A percentile compares a stretch with the other conserved stretches of the same genome.
These are phyloP conservation scores for Hanseniaspora pseudoguilliermondii DNA, from an alignment of 805 yeast genomes.

Conservation along the genomic window DNA sequence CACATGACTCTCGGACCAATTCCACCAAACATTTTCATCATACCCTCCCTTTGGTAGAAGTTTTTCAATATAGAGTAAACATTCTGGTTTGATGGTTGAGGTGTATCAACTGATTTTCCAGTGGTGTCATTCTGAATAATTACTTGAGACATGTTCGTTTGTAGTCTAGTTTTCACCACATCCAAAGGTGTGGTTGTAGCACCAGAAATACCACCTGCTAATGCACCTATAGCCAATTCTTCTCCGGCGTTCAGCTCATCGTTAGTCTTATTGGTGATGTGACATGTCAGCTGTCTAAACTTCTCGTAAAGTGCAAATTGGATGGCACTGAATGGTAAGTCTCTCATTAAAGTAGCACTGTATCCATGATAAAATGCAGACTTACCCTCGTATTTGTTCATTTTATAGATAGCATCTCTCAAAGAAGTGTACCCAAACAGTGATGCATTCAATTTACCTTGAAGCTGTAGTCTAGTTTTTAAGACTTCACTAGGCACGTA, in stretches of 20 bases:
- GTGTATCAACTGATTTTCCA: constrained; percentile 10
- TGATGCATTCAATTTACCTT: constrained; percentile 75
- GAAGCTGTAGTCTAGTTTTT: constrained; percentile 85
- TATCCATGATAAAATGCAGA: constrained; percentile 77
- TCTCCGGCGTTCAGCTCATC: constrained; percentile 21
- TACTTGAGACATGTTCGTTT: constrained; percentile 36
- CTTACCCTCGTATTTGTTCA: constrained; percentile 58
- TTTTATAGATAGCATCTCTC: constrained; percentile 53
- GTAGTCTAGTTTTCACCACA: constrained; percentile 83
- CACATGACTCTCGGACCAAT: constrained; percentile 94
- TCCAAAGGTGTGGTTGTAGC: constrained; percentile 80
- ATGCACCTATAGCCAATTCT: constrained; percentile 48
- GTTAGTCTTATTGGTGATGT: constrained; percentile 23
- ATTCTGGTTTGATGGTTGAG: constrained; percentile 20
- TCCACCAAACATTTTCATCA: constrained; percentile 73
- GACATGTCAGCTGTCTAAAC: constrained; percentile 50
- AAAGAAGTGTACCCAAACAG: constrained; percentile 82
- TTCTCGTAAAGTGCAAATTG: constrained; percentile 93
- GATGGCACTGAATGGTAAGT: constrained; percentile 87
- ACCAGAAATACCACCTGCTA: constrained; percentile 95
- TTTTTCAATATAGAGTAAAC: constrained; percentile 39
- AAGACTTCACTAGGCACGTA: constrained; percentile 94
- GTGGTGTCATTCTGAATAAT: constrained; percentile 14
- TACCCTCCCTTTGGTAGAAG: constrained; percentile 63
- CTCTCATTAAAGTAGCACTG: constrained; percentile 84